These are phyloP conservation scores for Echites panduratus DNA, from an alignment of 257 asterid genomes.

Conservation along the genomic window DNA sequence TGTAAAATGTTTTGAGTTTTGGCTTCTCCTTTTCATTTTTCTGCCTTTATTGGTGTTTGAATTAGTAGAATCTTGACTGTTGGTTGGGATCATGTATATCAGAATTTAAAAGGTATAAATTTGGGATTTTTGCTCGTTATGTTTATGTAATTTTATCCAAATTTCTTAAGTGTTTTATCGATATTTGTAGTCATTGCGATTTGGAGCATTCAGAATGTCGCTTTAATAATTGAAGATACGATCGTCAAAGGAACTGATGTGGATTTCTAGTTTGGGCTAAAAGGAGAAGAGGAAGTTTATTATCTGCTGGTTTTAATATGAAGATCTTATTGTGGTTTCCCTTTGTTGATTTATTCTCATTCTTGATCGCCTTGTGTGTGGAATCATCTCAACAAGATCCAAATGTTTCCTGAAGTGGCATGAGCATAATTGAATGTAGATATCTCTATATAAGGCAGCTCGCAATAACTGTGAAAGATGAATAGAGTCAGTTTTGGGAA, in stretches of 20 bases:
- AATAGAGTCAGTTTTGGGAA: neutral
- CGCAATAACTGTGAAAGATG: neutral
- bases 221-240: neutral
- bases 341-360: neutral
- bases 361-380: neutral
- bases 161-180: neutral
- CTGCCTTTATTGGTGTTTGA: neutral
- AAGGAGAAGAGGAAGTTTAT: neutral
- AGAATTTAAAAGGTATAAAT: neutral
- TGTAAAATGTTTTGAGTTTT: neutral
- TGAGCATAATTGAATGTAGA: neutral
- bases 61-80: neutral
- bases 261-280: neutral
- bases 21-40: neutral
- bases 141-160: neutral
- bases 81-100: neutral
- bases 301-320: neutral
- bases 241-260: neutral
- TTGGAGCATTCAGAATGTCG: neutral
- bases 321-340: neutral
- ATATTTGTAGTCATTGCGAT: neutral
- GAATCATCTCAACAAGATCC: neutral
- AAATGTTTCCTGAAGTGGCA: neutral
- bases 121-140: neutral
- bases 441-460: neutral